Evolutionary conservation across 108 stramenopile genomes (phyloP).

Genomic region (Aurantiochytrium sp.): DNA sequence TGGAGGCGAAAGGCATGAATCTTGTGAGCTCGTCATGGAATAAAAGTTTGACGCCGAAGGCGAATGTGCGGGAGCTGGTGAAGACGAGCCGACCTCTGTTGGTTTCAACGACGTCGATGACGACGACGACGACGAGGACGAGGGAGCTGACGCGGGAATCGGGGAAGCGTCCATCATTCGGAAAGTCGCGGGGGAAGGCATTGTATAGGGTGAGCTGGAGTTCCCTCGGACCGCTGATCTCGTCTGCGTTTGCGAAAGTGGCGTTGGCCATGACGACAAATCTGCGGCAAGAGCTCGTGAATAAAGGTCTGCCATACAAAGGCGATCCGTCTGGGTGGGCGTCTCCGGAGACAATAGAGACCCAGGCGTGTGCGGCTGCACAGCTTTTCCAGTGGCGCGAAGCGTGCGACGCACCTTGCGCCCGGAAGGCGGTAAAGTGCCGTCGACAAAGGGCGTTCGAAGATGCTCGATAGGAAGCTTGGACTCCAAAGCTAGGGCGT

Average conservation of each 20-base stretch:
- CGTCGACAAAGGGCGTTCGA: background rate
- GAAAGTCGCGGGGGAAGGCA: background rate
- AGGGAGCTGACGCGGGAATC: no score
- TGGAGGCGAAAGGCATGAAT: background rate
- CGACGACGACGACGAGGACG: no score
- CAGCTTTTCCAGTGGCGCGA: background rate
- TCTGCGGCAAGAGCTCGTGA: background rate
- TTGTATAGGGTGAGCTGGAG: background rate
- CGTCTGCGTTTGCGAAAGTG: background rate
- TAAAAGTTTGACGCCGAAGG: no score
- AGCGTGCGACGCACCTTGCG: background rate
- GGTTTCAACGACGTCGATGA: no score
- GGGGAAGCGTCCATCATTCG: background rate
- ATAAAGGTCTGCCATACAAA: background rate
- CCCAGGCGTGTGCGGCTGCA: background rate
- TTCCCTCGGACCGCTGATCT: background rate
- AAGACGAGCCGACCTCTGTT: no score
- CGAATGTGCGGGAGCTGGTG: no score
- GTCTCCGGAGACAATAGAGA: background rate
- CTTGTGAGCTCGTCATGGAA: no score
- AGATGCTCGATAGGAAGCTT: background rate
- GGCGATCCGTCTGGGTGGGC: background rate
- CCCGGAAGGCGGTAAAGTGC: background rate
- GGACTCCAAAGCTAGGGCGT: background rate
- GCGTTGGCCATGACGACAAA: background rate